Evolutionary conservation across 1,284 basidiomycete species (phyloP), one percentile per base, ranked within the genome.

Genomic region (Xanthoconium separans): DNA sequence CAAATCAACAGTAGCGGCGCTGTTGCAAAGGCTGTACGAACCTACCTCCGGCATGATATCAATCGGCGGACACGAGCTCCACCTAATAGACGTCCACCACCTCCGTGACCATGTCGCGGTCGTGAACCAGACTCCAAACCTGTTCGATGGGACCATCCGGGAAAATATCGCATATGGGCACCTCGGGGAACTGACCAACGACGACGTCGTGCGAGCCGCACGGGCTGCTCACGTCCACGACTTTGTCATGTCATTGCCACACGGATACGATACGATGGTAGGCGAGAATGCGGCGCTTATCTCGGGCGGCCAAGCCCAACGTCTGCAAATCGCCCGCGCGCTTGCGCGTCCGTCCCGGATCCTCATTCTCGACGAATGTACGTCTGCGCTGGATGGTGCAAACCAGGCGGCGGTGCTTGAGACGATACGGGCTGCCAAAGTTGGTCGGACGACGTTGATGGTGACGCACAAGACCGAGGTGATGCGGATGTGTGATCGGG

Each of bases 341-440:
- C 79, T 98, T 15, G 85, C 89, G 9, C 76, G 84, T 12, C 78
- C 81, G 0, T 77, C 88, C 0, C 80, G 77, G 34, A 81, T 97
- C n/a, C 77, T 98, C 31, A 86, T 98, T 46, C 77, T 98, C 46
- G 96, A 98, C 72, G 96, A 98, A 71, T 96, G 92, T 68, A 99
- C 96, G 8, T 89, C 85, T 40, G 93, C 95, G 7, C 77, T 98
- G 53, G 96, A 98, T 69, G 74, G 82, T 1, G 84, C 84, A 59
- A 96, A 93, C 70, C 88, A 94, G 72, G 77, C 79, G 4, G 83
- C 82, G 22, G 86, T 98, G 36, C 77, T 96, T 66, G 85, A 93
- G 56, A 88, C 92, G 13, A 83, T 96, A 37, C 73, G 76, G 53
- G 70, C 72, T 41, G 84, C 87, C 58, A 85, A 83, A 71, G 71